Evolutionary conservation across 495 filamentous ascomycete genomes (phyloP).

Genomic region (Evansstolkia leycettana): DNA sequence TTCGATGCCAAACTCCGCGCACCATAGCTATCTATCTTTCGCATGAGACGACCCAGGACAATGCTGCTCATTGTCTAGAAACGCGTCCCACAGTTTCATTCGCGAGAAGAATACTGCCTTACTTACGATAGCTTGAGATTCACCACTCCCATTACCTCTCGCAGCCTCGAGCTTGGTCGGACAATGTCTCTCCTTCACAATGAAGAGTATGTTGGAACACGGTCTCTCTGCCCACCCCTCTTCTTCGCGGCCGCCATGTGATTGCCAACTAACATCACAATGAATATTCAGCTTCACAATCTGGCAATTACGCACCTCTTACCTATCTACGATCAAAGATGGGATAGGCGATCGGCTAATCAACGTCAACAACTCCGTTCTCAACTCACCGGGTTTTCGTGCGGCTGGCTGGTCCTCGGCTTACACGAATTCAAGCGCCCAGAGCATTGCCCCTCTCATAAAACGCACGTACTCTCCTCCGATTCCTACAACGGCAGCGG

Average conservation of each 20-base stretch:
- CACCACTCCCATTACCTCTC: too few species aligned
- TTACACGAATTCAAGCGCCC: slow-evolving; percentile 27
- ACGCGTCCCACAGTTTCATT: too few species aligned
- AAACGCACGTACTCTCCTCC: slow-evolving; percentile 93
- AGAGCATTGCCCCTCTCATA: slow-evolving; percentile 44
- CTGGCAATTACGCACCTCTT: slow-evolving; percentile 86
- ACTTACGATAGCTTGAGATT: neutral
- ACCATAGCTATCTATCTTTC: slow-evolving; percentile 1
- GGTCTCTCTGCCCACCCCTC: slow-evolving; percentile 1
- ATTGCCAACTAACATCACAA: neutral
- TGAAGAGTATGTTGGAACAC: slow-evolving; percentile 63
- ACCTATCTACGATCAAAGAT: slow-evolving; percentile 82
- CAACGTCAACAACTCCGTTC: slow-evolving; percentile 75
- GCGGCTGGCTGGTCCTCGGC: slow-evolving; percentile 84
- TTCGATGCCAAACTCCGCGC: slow-evolving; percentile 1
- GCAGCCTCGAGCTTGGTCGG: too few species aligned
- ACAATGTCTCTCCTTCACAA: slow-evolving; percentile 90
- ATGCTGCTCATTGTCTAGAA: neutral
- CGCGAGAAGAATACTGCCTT: too few species aligned
- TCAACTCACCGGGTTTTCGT: slow-evolving; percentile 92
- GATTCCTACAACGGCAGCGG: slow-evolving; percentile 64
- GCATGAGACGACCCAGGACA: neutral
- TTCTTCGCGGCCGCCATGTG: neutral
- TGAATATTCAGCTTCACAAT: slow-evolving; percentile 63
- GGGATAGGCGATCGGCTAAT: slow-evolving; percentile 94